Evolutionary conservation across 257 asterid species (phyloP).

Genomic region (Voacanga thouarsii): DNA sequence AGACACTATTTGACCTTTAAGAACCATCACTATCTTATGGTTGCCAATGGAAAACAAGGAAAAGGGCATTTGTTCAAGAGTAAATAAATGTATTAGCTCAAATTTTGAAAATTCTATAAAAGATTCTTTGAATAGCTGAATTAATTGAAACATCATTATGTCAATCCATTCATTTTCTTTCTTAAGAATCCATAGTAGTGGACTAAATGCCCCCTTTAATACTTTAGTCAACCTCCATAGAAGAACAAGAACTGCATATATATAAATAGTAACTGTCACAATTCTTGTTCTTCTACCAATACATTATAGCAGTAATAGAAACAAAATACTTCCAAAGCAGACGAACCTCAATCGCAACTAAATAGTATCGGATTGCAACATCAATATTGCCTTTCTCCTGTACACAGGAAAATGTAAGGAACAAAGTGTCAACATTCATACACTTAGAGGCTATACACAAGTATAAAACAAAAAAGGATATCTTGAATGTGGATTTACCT

Average conservation of each 20-base stretch:
- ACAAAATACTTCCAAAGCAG: constrained; percentile 9
- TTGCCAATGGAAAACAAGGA: not conserved
- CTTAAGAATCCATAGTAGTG: no score
- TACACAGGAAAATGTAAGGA: constrained; percentile 14
- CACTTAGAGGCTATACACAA: not conserved
- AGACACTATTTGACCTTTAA: not conserved
- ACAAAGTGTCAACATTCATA: not conserved
- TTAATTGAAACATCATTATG: no score
- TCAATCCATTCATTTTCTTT: no score
- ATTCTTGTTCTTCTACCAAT: not conserved
- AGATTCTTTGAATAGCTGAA: no score
- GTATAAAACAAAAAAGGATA: constrained; percentile 9
- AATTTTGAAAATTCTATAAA: not conserved
- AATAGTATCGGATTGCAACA: constrained; percentile 88
- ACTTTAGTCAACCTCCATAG: not conserved
- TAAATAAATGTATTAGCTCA: not conserved
- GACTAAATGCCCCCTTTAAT: not conserved
- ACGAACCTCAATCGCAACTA: constrained; percentile 94
- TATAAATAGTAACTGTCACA: not conserved
- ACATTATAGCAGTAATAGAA: not conserved
- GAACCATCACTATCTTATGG: not conserved
- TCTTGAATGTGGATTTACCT: constrained; percentile 45
- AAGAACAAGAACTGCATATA: not conserved
- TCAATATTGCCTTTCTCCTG: constrained; percentile 99
- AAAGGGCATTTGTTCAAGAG: not conserved